Conservation (phyloP, 306 rosid species). For the Inga oerstediana region DNA sequence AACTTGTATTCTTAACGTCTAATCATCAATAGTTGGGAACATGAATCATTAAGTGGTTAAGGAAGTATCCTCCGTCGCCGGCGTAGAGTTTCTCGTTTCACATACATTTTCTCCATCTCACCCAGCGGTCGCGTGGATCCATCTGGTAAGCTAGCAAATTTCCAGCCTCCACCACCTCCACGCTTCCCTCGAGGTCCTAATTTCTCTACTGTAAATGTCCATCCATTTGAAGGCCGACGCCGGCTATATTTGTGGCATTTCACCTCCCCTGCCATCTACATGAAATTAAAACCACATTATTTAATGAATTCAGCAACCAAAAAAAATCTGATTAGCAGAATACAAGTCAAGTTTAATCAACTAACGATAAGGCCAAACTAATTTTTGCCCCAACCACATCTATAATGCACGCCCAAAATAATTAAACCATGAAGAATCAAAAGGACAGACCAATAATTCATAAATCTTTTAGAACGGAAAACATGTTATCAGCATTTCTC, state of each 20-base stretch:
- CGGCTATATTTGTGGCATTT: slow-evolving; percentile 79
- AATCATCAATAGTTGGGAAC: slow-evolving; percentile 17
- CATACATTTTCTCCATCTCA: slow-evolving; percentile 90
- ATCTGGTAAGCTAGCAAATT: slow-evolving; percentile 81
- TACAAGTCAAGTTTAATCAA: neutral
- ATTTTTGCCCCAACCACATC: too few species aligned
- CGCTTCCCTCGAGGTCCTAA: slow-evolving; percentile 79
- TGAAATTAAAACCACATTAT: slow-evolving; percentile 35
- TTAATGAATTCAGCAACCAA: slow-evolving; percentile 24
- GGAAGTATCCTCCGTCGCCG: slow-evolving; percentile 83
- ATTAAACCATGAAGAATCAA: neutral
- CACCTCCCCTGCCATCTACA: slow-evolving; percentile 86
- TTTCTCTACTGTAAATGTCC: slow-evolving; percentile 86
- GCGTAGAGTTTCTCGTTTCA: slow-evolving; percentile 83
- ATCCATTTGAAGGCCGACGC: slow-evolving; percentile 71
- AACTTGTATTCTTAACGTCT: neutral
- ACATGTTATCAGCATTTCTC: neutral
- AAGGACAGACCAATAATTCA: neutral
- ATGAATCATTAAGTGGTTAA: slow-evolving; percentile 26
- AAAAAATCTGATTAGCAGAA: neutral
- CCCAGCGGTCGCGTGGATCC: slow-evolving; percentile 88
- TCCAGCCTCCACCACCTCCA: slow-evolving; percentile 91
- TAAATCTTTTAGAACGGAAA: neutral
- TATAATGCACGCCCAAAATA: neutral
- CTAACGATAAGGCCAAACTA: neutral